Evolutionary conservation across 179 eudicot genomes (phyloP).

Genomic region (Beta lomatogona): DNA sequence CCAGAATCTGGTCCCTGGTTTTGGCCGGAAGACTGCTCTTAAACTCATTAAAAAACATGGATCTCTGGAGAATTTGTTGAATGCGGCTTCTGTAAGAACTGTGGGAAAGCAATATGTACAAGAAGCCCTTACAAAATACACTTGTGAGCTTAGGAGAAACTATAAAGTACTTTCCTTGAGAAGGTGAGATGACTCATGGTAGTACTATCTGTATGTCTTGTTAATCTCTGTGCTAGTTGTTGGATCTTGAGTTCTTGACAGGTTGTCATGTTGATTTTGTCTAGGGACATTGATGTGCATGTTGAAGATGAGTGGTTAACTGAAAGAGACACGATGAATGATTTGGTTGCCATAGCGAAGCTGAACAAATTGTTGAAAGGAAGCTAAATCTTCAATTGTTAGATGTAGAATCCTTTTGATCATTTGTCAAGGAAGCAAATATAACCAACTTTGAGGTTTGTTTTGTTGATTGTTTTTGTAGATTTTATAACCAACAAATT

Average conservation of each 20-base stretch:
- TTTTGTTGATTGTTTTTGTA: background rate
- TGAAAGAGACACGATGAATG: conserved; percentile 61
- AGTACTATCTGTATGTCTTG: background rate
- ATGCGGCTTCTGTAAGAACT: conserved; percentile 81
- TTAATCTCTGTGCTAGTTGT: background rate
- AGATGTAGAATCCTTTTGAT: conserved; percentile 15
- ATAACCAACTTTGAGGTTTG: conserved; percentile 2
- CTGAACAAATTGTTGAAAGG: conserved; percentile 41
- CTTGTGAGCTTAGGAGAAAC: conserved; percentile 67
- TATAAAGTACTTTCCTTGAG: conserved; percentile 78
- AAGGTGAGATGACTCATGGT: conserved; percentile 47
- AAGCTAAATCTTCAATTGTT: conserved; percentile 23
- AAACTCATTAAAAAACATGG: conserved; percentile 85
- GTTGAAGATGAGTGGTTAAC: conserved; percentile 81
- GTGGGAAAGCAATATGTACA: conserved; percentile 84
- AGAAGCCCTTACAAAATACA: conserved; percentile 84
- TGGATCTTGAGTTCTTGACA: conserved; percentile 6
- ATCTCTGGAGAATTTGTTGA: conserved; percentile 69
- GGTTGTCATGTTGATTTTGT: background rate
- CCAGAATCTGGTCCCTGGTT: conserved; percentile 79
- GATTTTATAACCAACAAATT: background rate
- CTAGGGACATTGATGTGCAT: conserved; percentile 70
- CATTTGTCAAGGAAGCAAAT: conserved; percentile 18
- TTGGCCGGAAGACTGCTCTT: conserved; percentile 85
- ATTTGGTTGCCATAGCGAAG: conserved; percentile 46